A percentile compares a stretch with the other conserved stretches of the same genome.
Evolutionary conservation across 306 rosid species (phyloP).

Genomic region (Sphenostylis stenocarpa): DNA sequence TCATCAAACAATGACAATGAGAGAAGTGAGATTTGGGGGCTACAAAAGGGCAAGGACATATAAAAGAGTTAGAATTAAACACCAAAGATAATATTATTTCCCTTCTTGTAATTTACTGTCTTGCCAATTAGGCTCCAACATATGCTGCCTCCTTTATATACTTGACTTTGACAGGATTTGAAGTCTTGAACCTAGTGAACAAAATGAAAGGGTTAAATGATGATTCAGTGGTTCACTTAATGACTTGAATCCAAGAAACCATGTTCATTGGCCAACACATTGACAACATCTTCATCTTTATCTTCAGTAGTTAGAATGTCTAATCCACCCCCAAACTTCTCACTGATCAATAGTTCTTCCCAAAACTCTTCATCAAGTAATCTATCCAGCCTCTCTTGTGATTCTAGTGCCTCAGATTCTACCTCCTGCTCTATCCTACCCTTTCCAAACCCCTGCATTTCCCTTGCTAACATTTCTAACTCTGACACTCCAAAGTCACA

Average conservation of each 20-base stretch:
- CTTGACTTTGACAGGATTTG: not conserved
- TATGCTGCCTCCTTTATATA: not conserved
- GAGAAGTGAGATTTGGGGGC: conserved; percentile 39
- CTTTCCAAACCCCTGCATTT: conserved; percentile 73
- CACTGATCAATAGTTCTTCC: conserved; percentile 48
- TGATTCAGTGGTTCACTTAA: conserved; percentile 36
- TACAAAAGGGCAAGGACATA: conserved; percentile 32
- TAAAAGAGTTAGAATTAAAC: conserved; percentile 49
- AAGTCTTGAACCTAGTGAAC: conserved; percentile 5
- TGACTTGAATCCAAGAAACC: conserved; percentile 58
- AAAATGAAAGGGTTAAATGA: conserved; percentile 19
- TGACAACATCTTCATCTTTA: conserved; percentile 46
- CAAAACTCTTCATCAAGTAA: conserved; percentile 64
- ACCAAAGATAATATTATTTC: conserved; percentile 33
- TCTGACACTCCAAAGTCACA: conserved; percentile 59
- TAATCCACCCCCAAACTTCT: conserved; percentile 39
- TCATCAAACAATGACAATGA: conserved; percentile 43
- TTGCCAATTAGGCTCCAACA: conserved; percentile 35
- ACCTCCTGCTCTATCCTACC: conserved; percentile 39
- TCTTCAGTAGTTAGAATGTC: conserved; percentile 31
- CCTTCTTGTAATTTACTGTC: conserved; percentile 33
- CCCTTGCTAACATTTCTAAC: conserved; percentile 76
- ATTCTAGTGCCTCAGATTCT: conserved; percentile 41
- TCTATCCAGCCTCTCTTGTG: conserved; percentile 47
- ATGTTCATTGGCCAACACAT: conserved; percentile 47